A percentile compares a stretch with the other conserved stretches of the same genome.
phyloP scores from a whole-genome alignment of 176 grass and related monocot genomes.

The Stipa capillata region DNA sequence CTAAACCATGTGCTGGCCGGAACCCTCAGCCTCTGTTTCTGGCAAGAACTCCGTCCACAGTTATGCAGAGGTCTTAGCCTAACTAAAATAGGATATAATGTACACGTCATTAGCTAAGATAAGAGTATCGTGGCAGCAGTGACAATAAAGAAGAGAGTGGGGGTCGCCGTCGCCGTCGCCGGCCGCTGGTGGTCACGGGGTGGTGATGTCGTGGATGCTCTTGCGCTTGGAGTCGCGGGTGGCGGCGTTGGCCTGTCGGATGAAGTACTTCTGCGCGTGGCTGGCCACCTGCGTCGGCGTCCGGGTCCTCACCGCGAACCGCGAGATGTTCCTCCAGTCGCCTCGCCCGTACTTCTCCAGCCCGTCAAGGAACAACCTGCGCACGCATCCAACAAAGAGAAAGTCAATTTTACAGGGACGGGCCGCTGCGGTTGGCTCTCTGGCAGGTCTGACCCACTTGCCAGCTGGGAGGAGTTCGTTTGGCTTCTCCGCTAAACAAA shows the following conservation, averaged over 20 bases:
- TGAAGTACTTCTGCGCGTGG: conserved; percentile 97
- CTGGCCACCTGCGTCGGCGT: conserved; percentile 95
- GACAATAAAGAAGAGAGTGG: neutral
- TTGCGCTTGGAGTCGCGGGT: conserved; percentile 70
- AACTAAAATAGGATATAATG: conserved; percentile 19
- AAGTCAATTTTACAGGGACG: neutral
- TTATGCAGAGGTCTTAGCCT: neutral
- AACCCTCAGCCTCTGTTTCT: neutral
- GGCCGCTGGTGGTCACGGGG: no score
- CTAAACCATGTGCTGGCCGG: conserved; percentile 19
- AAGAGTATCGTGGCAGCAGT: neutral
- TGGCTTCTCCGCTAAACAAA: neutral
- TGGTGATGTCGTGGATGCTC: conserved; percentile 97
- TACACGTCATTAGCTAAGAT: conserved; percentile 8
- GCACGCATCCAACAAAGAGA: neutral
- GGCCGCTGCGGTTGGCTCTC: neutral
- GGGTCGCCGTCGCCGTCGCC: conserved; percentile 18
- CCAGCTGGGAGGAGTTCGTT: conserved; percentile 2
- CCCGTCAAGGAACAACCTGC: conserved; percentile 74
- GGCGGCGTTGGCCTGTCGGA: conserved; percentile 45
- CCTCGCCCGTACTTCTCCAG: conserved; percentile 80
- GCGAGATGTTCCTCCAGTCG: conserved; percentile 94
- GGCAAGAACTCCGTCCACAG: neutral
- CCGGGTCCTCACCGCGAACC: conserved; percentile 70
- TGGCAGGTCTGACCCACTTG: neutral